Conservation (phyloP, 2,329 filamentous ascomycete genomes). For the Stagonosporopsis rhizophila region DNA sequence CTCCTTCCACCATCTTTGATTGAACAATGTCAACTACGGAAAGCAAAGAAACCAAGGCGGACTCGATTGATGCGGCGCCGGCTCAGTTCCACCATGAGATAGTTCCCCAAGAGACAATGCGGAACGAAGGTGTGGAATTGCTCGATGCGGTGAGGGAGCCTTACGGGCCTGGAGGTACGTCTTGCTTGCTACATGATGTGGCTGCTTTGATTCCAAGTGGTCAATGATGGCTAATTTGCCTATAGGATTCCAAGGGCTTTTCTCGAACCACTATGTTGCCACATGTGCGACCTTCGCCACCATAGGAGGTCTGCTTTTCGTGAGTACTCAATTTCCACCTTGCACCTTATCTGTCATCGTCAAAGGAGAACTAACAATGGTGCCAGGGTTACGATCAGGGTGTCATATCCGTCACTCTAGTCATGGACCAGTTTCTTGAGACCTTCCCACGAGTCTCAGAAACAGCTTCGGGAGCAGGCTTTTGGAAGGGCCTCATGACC, state of each 20-base stretch:
- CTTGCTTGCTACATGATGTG: background rate
- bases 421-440: constrained; percentile 60
- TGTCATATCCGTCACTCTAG: constrained; percentile 56
- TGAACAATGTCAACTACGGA: constrained; percentile 14
- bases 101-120: constrained; percentile 21
- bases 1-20: background rate
- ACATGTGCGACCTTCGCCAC: constrained; percentile 61
- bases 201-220: no score
- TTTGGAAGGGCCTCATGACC: constrained; percentile 57
- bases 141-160: constrained; percentile 32
- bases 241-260: constrained; percentile 57
- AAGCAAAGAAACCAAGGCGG: constrained; percentile 20
- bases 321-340: background rate
- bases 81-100: constrained; percentile 33
- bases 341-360: background rate
- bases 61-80: constrained; percentile 30
- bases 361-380: background rate
- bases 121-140: constrained; percentile 1
- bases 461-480: constrained; percentile 52
- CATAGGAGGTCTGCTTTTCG: constrained; percentile 59
- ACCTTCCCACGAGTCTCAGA: constrained; percentile 55
- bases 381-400: constrained; percentile 50
- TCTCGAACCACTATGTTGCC: constrained; percentile 58
- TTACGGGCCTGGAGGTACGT: constrained; percentile 43
- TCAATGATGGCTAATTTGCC: background rate